Evolutionary conservation across 2,329 filamentous ascomycete genomes (phyloP), one percentile per base, ranked within the genome.

Genomic region (Exophiala sideris): DNA sequence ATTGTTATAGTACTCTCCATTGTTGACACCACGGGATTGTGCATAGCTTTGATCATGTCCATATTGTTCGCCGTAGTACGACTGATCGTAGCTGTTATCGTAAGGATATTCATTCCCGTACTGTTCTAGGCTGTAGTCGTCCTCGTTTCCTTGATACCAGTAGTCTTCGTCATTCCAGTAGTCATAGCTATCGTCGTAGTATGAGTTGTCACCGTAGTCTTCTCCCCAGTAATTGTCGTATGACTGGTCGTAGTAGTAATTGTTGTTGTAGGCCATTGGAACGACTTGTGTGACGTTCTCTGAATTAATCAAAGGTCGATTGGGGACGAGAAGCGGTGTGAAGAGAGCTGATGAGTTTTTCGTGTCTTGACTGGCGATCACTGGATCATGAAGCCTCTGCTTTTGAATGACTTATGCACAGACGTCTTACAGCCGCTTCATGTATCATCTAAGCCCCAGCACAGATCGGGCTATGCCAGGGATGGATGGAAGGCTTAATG

Each of bases 131-230:
- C 33, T n/a, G 33, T 35, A 9, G 8, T n/a, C 33, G 33, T n/a
- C 33, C 33, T 35, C 33, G 32, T 35, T 32, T 33, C 32, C 44
- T 33, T 33, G 24, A 33, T 46, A 46, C 44, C 44, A 46, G 44
- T 29, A 46, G 44, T 46, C 44, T 10, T 50, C 24, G 21, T 50
- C 12, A 14, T 49, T 29, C 47, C 47, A 40, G 29, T 50, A 50
- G 18, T 50, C 47, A 29, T 50, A 35, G 3, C 21, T 14, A 12
- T 48, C 36, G 21, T 50, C 36, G 38, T 50, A 50, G 38, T 34
- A 20, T 5, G 29, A 40, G 14, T 34, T 16, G 7, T 48, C 44
- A 18, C 32, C 44, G 34, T 46, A 46, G 7, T 20, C 44, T 5
- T 10, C 29, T 11, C 20, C 44, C 44, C 44, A 46, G 32, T 18